Evolutionary conservation across 352 stramenopile species (phyloP).

Genomic region (Phytophthora capsici): DNA sequence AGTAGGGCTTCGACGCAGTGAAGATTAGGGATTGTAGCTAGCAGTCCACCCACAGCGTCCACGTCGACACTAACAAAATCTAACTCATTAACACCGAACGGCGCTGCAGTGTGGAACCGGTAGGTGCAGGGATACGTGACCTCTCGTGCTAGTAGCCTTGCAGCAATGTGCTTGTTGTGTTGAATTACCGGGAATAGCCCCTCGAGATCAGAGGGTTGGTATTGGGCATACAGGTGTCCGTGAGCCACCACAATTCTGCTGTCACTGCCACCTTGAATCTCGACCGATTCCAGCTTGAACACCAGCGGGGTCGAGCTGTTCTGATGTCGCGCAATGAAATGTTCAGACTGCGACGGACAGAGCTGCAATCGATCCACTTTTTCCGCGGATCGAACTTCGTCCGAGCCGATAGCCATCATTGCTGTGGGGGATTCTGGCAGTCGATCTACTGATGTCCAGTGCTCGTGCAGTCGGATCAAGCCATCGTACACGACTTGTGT

Average conservation of each 20-base stretch:
- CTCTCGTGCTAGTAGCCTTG: constrained; percentile 29
- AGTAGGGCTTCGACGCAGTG: constrained; percentile 35
- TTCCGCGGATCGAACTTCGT: constrained; percentile 25
- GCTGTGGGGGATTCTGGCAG: neutral
- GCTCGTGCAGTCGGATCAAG: constrained; percentile 25
- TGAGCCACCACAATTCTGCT: constrained; percentile 33
- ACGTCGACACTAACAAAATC: constrained; percentile 37
- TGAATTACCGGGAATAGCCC: constrained; percentile 24
- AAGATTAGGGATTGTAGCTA: constrained; percentile 22
- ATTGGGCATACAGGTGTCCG: constrained; percentile 20
- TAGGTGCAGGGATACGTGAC: constrained; percentile 38
- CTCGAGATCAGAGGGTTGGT: constrained; percentile 21
- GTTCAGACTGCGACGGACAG: constrained; percentile 28
- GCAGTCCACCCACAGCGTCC: constrained; percentile 27
- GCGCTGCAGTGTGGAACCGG: constrained; percentile 30
- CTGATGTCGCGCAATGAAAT: constrained; percentile 31
- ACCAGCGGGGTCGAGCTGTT: constrained; percentile 17
- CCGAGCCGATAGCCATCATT: neutral
- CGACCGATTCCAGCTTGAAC: constrained; percentile 34
- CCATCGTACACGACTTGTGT: constrained; percentile 33
- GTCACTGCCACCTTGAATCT: constrained; percentile 30
- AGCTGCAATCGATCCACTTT: constrained; percentile 11
- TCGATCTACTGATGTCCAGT: constrained; percentile 23
- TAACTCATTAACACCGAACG: constrained; percentile 18
- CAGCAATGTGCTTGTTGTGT: constrained; percentile 28